Conservation (phyloP, 2,329 filamentous ascomycete genomes). For the Ophidiomyces ophidiicola region DNA sequence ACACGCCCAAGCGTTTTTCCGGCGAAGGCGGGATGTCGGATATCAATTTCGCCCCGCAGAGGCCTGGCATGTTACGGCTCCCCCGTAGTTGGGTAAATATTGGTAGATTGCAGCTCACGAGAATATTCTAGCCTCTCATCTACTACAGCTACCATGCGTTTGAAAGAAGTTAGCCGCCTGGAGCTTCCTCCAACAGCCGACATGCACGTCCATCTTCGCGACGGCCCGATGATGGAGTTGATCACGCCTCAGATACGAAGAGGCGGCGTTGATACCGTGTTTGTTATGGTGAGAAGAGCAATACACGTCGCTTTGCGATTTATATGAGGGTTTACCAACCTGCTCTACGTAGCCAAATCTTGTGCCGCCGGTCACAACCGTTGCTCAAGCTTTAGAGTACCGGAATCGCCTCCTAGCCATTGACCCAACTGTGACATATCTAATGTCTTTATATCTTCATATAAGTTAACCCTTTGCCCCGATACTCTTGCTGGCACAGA, state of each 20-base stretch:
- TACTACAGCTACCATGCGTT: slow-evolving; percentile 8
- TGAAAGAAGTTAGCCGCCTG: slow-evolving; percentile 9
- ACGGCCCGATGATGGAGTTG: slow-evolving; percentile 50
- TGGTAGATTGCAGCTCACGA: no score
- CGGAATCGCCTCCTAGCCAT: slow-evolving; percentile 48
- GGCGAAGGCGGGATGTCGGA: no score
- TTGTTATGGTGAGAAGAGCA: slow-evolving; percentile 36
- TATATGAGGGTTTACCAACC: slow-evolving; percentile 25
- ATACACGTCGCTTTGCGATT: background rate
- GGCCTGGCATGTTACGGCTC: no score
- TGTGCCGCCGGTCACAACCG: slow-evolving; percentile 50
- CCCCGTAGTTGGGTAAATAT: no score
- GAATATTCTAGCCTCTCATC: background rate
- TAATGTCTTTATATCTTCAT: slow-evolving; percentile 60
- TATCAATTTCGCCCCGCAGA: no score
- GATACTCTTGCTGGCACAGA: background rate
- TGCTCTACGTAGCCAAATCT: slow-evolving; percentile 47
- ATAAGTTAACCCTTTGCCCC: slow-evolving; percentile 7
- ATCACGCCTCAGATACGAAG: slow-evolving; percentile 44
- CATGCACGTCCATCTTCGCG: slow-evolving; percentile 51
- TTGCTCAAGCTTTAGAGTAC: slow-evolving; percentile 54
- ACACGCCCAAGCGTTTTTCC: no score
- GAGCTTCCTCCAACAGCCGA: slow-evolving; percentile 14
- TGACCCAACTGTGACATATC: slow-evolving; percentile 51
- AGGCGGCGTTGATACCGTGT: slow-evolving; percentile 55